Base-by-base conservation (phyloP, 2,329 filamentous ascomycete species). In the Tolypocladium endophyticum region DNA sequence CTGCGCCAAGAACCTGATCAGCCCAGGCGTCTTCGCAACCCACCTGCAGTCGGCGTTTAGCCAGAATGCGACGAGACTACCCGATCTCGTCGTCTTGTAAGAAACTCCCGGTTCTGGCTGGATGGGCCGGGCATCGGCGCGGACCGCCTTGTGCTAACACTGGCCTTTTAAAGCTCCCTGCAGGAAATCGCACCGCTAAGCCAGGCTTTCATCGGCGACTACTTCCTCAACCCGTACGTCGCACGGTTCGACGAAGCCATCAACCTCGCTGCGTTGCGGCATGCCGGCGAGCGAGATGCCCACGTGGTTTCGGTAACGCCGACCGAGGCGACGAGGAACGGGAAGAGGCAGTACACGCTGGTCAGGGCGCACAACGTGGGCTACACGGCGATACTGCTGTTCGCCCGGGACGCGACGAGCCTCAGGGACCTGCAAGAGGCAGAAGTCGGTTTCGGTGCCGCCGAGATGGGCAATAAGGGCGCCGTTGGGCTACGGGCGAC, bases 391-490 rank as follows among this genome's bases (percentile, higher is more conserved):
- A 83, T 97, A 57, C 84, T 97, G 79, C 81, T 97, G 23, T 96
- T 96, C 71, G 88, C 87, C 25, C 85, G 85, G 60, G 80, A 87
- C 50, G 78, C 82, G 0, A 73, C 80, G 11, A 78, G 81, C 30
- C 77, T 97, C 57, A 76, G 77, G 58, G 78, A 83, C 67, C 76
- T 94, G n/a, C 83, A 90, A 64, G 86, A 84, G n/a, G 90, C 88
- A 2, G 89, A 89, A 58, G 87, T 92, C 2, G 92, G 94, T 0
- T 88, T 97, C 56, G 94, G 94, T 0, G 73, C 92, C 1, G 87
- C 86, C 60, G 88, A 93, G 56, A 94, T 96, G 88, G 94, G 92
- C 20, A 97, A 97, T 73, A 99, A 99, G 74, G 94, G 93, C 36
- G 93, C 92, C 4, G 88, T 96, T 0, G 94, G 88, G 0, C 79